Percentiles rank a stretch among this genome's conserved stretches.
phyloP scores from a whole-genome alignment of 2,329 filamentous ascomycete species.

The Coleophoma crateriformis region DNA sequence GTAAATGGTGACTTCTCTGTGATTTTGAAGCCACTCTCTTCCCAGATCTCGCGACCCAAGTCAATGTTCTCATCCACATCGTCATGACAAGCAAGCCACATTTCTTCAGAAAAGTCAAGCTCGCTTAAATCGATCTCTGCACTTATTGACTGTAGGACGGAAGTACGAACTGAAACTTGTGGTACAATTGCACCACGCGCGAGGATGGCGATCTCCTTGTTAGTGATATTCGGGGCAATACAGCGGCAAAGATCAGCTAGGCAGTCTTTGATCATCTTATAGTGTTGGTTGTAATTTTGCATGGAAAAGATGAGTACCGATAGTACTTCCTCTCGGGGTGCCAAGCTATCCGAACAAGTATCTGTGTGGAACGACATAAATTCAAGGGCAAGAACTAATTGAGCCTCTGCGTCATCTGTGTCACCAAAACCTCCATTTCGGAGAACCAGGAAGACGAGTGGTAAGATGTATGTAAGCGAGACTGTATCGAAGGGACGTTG shows the following conservation, averaged over 20 bases:
- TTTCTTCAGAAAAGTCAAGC: slow-evolving; percentile 77
- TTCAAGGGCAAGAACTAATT: slow-evolving; percentile 83
- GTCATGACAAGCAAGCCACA: slow-evolving; percentile 92
- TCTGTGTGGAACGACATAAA: slow-evolving; percentile 85
- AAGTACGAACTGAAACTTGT: slow-evolving; percentile 73
- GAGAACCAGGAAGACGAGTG: slow-evolving; percentile 74
- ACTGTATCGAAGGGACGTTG: slow-evolving; percentile 90
- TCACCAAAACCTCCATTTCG: slow-evolving; percentile 72
- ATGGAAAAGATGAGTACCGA: slow-evolving; percentile 71
- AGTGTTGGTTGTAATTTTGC: slow-evolving; percentile 87
- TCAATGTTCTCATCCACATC: slow-evolving; percentile 83
- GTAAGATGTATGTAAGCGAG: slow-evolving; percentile 81
- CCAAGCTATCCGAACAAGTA: slow-evolving; percentile 65
- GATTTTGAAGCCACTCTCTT: slow-evolving; percentile 78
- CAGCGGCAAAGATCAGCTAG: slow-evolving; percentile 80
- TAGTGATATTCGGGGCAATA: slow-evolving; percentile 73
- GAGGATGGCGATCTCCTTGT: slow-evolving; percentile 69
- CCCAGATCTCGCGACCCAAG: slow-evolving; percentile 85
- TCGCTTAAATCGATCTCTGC: slow-evolving; percentile 90
- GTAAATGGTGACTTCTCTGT: slow-evolving; percentile 57
- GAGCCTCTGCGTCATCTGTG: slow-evolving; percentile 80
- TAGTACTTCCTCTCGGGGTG: slow-evolving; percentile 73
- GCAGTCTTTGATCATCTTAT: slow-evolving; percentile 91
- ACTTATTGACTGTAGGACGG: slow-evolving; percentile 84
- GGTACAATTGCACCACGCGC: slow-evolving; percentile 74